Base-by-base conservation (phyloP, 1,284 basidiomycete genomes). In the Golubevia sp. region DNA sequence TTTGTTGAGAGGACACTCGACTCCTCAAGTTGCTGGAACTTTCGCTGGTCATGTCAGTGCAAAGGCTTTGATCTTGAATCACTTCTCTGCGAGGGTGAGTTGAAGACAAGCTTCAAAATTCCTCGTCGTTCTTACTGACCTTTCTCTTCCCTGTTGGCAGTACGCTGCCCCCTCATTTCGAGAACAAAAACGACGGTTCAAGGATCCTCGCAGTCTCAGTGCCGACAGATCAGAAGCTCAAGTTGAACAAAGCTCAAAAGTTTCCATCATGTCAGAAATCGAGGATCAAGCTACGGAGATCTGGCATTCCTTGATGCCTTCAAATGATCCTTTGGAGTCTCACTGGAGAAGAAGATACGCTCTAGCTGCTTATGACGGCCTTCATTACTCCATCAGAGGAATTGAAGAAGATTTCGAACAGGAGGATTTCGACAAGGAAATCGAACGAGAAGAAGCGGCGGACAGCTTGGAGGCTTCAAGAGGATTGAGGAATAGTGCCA, bases 31-130 rank as follows among this genome's bases (percentile, higher is more conserved):
- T 15, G 79, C 72, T 1, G 79, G 79, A 6, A 66, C 56, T 2
- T 82, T 82, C 50, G 75, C 79, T 5, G 76, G 71, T 0, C 27
- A 64, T 34, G 66, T 80, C 20, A 60, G 70, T 3, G 77, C 76
- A 0, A 63, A 61, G n/a, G 58, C 58, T 11, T 60, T 82, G 25
- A 64, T 77, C 7, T 61, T 82, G 50, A 82, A 82, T 57, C 79
- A 82, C 56, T 81, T 82, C 58, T 76, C 74, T n/a, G 52, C 11
- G 71, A 62, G 21, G 64, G 52, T 24, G 55, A 50, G 6, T 52
- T 21, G 4, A 56, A 56, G 11, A 58, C 60, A 48, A 52, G 2
- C 8, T 25, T 7, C 8, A 48, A n/a, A 4, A 18, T 18, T 4
- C 57, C 59, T 34, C 58, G 52, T 30, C 34, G 13, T 51, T n/a